These are phyloP conservation scores for Exophiala sp. DNA, from an alignment of 2,329 filamentous ascomycete genomes.

Conservation along the genomic window DNA sequence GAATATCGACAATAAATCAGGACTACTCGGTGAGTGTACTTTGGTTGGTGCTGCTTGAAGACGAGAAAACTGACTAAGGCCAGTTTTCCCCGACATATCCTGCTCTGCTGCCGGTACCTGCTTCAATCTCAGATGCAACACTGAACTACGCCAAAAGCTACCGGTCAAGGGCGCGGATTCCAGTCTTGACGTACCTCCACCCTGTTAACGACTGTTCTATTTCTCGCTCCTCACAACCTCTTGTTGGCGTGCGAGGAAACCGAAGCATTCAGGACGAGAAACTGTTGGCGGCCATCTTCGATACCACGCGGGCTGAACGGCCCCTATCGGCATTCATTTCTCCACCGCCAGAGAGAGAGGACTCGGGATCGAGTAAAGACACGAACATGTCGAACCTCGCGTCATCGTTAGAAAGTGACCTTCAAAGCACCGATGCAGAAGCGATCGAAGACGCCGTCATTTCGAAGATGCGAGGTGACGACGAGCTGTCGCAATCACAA, in stretches of 20 bases:
- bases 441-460: slow-evolving; percentile 67
- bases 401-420: slow-evolving; percentile 43
- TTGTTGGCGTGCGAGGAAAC: slow-evolving; percentile 80
- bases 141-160: slow-evolving; percentile 90
- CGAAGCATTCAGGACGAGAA: slow-evolving; percentile 95
- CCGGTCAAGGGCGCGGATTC: slow-evolving; percentile 83
- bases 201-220: slow-evolving; percentile 96
- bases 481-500: slow-evolving; percentile 43
- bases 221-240: slow-evolving; percentile 87
- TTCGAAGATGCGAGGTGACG: slow-evolving; percentile 52
- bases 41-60: slow-evolving; percentile 6
- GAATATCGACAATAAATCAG: slow-evolving; percentile 82
- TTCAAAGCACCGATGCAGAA: slow-evolving; percentile 61
- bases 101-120: slow-evolving; percentile 76
- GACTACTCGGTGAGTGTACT: slow-evolving; percentile 63
- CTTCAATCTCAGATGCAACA: slow-evolving; percentile 91
- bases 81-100: slow-evolving; percentile 91
- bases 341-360: slow-evolving; percentile 41
- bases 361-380: slow-evolving; percentile 33
- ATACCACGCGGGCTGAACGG: slow-evolving; percentile 57
- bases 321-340: slow-evolving; percentile 40
- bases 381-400: slow-evolving; percentile 47
- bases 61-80: slow-evolving; percentile 26
- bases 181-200: slow-evolving; percentile 89
- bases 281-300: slow-evolving; percentile 87